Conservation (phyloP, 768 basidiomycete genomes). For the Chalciporus chontae region DNA sequence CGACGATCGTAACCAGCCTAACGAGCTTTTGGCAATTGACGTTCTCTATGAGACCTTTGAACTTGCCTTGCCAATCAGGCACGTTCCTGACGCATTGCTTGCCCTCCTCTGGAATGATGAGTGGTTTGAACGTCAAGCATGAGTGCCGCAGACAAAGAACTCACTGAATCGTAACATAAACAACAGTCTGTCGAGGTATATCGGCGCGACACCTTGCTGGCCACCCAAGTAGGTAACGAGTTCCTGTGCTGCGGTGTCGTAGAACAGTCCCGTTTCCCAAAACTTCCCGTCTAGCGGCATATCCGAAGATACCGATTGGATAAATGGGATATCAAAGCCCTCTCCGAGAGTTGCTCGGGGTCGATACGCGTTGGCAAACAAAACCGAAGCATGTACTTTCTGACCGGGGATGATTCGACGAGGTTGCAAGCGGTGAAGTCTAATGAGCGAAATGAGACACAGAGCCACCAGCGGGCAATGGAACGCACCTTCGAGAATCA, state of each 20-base stretch:
- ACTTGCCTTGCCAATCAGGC: constrained; percentile 8
- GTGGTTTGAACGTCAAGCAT: too few relatives aligned
- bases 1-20: constrained; percentile 19
- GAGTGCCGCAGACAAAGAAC: background rate
- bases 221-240: constrained; percentile 11
- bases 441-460: background rate
- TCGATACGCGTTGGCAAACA: constrained; percentile 17
- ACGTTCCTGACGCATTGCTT: constrained; percentile 19
- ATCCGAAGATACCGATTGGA: background rate
- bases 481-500: constrained; percentile 6
- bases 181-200: constrained; percentile 14
- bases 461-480: too few relatives aligned
- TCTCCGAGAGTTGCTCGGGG: constrained; percentile 16
- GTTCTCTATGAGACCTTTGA: constrained; percentile 10
- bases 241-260: constrained; percentile 4
- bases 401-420: constrained; percentile 19
- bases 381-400: constrained; percentile 19
- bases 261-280: constrained; percentile 17
- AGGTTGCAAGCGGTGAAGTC: constrained; percentile 12
- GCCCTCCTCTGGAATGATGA: constrained; percentile 8
- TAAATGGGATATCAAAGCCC: constrained; percentile 12
- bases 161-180: constrained; percentile 19
- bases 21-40: constrained; percentile 14
- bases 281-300: constrained; percentile 5
- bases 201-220: constrained; percentile 7